phyloP scores from a whole-genome alignment of 768 basidiomycete genomes.

The Pulveroboletus sp. region DNA sequence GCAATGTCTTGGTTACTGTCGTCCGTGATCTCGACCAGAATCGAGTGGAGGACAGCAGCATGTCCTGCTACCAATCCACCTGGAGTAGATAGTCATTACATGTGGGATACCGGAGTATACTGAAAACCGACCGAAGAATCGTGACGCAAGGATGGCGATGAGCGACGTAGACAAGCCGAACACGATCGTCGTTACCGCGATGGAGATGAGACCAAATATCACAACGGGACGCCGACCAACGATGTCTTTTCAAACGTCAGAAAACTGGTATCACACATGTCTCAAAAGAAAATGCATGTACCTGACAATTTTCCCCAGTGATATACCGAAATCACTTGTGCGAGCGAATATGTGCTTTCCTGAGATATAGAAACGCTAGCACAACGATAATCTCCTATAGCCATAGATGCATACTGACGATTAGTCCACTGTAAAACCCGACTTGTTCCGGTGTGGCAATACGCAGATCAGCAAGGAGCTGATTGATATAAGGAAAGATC shows the following conservation, averaged over 20 bases:
- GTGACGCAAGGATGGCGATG: conserved; percentile 43
- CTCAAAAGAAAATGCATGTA: background rate
- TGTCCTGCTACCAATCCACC: too few species aligned
- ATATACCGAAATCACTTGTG: conserved; percentile 59
- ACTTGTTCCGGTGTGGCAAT: conserved; percentile 54
- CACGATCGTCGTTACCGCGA: conserved; percentile 46
- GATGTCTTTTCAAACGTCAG: conserved; percentile 38
- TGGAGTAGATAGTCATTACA: conserved; percentile 24
- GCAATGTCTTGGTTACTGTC: too few species aligned
- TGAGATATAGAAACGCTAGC: too few species aligned
- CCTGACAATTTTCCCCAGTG: conserved; percentile 62
- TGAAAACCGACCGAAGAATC: conserved; percentile 45
- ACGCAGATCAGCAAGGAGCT: conserved; percentile 53
- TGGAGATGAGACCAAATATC: conserved; percentile 47
- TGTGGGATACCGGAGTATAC: too few species aligned
- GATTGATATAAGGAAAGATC: conserved; percentile 65
- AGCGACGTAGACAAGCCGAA: conserved; percentile 59
- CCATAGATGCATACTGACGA: conserved; percentile 37
- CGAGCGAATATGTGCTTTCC: conserved; percentile 63
- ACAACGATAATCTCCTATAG: too few species aligned
- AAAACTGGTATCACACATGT: too few species aligned
- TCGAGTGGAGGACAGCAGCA: too few species aligned
- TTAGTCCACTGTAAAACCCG: conserved; percentile 65
- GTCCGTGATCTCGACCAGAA: too few species aligned
- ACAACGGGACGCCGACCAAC: conserved; percentile 64